Evolutionary conservation across 441 rosid species (phyloP).

Genomic region (Adansonia rubrostipa): DNA sequence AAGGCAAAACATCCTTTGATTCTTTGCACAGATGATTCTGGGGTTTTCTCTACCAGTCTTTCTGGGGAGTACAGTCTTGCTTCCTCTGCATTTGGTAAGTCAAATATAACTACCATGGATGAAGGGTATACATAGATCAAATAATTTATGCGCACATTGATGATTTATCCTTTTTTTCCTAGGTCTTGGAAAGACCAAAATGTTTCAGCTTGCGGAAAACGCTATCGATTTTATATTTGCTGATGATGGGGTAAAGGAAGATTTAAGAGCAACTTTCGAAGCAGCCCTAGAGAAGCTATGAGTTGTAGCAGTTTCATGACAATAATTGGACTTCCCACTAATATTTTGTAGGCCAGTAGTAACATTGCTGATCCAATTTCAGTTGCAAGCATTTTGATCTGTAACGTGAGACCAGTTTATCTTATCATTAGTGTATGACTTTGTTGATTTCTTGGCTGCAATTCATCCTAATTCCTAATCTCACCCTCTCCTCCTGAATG

Average conservation of each 20-base stretch:
- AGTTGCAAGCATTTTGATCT: neutral
- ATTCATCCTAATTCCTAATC: neutral
- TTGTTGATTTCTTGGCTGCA: conserved; percentile 1
- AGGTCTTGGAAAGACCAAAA: conserved; percentile 72
- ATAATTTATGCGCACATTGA: conserved; percentile 13
- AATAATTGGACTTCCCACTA: conserved; percentile 9
- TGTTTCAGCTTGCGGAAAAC: conserved; percentile 65
- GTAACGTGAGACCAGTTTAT: neutral
- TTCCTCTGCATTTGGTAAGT: conserved; percentile 73
- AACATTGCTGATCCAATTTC: conserved; percentile 8
- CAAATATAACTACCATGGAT: conserved; percentile 9
- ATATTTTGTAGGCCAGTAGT: conserved; percentile 1
- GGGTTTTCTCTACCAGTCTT: conserved; percentile 86
- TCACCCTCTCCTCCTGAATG: neutral
- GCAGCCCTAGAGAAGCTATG: conserved; percentile 47
- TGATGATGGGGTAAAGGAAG: conserved; percentile 63
- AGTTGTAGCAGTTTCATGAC: conserved; percentile 19
- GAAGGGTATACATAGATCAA: conserved; percentile 21
- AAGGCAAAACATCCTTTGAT: conserved; percentile 70
- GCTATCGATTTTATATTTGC: conserved; percentile 79
- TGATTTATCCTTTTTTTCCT: neutral
- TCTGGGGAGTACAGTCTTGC: conserved; percentile 75
- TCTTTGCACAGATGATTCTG: conserved; percentile 88
- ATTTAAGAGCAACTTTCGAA: conserved; percentile 43
- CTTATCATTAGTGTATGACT: neutral